A percentile compares a stretch with the other conserved stretches of the same genome.
Evolutionary conservation across 2,329 filamentous ascomycete genomes (phyloP).

Genomic region (Trichoderma gracile): DNA sequence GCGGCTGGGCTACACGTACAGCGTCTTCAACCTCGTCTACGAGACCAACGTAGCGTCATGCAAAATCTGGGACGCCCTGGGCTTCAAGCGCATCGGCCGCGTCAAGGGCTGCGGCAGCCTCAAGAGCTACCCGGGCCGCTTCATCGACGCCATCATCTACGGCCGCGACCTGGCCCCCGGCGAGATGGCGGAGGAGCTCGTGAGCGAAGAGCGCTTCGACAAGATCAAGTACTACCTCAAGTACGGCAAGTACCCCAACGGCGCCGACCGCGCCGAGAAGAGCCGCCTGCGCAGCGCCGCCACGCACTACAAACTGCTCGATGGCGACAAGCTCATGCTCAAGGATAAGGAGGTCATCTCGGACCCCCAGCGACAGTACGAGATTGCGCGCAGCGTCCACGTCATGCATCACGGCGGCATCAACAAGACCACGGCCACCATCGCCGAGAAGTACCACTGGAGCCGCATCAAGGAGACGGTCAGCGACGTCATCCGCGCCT

Average conservation of each 20-base stretch:
- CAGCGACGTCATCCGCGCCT: slow-evolving; percentile 90
- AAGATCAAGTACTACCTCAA: slow-evolving; percentile 98
- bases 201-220: slow-evolving; percentile 95
- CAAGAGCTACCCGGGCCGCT: slow-evolving; percentile 65
- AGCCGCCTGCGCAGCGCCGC: slow-evolving; percentile 89
- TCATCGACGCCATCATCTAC: slow-evolving; percentile 76
- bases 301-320: slow-evolving; percentile 86
- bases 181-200: slow-evolving; percentile 72
- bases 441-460: slow-evolving; percentile 96
- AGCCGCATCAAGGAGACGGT: slow-evolving; percentile 97
- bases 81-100: slow-evolving; percentile 88
- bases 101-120: slow-evolving; percentile 72
- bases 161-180: slow-evolving; percentile 61
- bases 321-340: slow-evolving; percentile 83
- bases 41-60: slow-evolving; percentile 90
- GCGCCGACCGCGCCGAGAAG: slow-evolving; percentile 93
- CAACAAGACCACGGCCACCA: slow-evolving; percentile 95
- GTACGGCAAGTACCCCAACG: slow-evolving; percentile 87
- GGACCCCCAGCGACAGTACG: slow-evolving; percentile 85
- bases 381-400: slow-evolving; percentile 80
- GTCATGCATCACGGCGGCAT: slow-evolving; percentile 80
- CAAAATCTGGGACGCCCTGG: slow-evolving; percentile 87
- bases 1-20: slow-evolving; percentile 83
- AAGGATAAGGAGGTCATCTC: slow-evolving; percentile 97
- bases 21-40: slow-evolving; percentile 92